phyloP scores from a whole-genome alignment of 805 yeast species.

The Kazachstania bromeliacearum region DNA sequence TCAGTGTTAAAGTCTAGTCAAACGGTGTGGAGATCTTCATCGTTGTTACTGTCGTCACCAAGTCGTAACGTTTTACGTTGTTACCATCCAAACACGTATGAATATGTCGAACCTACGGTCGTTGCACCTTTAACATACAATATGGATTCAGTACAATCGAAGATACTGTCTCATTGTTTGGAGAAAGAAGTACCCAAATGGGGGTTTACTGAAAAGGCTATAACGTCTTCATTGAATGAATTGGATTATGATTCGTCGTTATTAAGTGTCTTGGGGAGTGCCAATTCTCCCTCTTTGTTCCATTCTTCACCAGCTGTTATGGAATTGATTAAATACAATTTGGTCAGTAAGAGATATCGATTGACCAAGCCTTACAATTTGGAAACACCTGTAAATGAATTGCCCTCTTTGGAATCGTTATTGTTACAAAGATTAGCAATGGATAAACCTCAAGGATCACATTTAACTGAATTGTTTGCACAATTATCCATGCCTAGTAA shows the following conservation, averaged over 20 bases:
- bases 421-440: slow-evolving; percentile 40
- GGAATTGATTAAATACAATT: slow-evolving; percentile 48
- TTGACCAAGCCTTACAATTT: slow-evolving; percentile 31
- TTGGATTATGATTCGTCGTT: slow-evolving; percentile 21
- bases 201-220: slow-evolving; percentile 27
- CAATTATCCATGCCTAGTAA: slow-evolving; percentile 53
- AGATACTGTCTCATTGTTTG: slow-evolving; percentile 20
- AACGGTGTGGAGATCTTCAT: no score
- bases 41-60: no score
- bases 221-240: slow-evolving; percentile 21
- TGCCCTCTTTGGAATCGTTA: slow-evolving; percentile 34
- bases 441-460: slow-evolving; percentile 30
- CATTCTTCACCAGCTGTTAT: slow-evolving; percentile 28
- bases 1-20: no score
- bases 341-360: slow-evolving; percentile 39
- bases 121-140: slow-evolving; percentile 21
- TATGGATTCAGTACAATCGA: slow-evolving; percentile 21
- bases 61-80: no score
- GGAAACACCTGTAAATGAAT: slow-evolving; percentile 12
- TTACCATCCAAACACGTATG: slow-evolving; percentile 22
- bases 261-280: slow-evolving; percentile 24
- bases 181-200: slow-evolving; percentile 22
- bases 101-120: slow-evolving; percentile 14
- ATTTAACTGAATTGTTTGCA: slow-evolving; percentile 36
- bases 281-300: slow-evolving; percentile 26